phyloP scores from a whole-genome alignment of 495 filamentous ascomycete genomes.

The Pyrenopolyporus hunteri region DNA sequence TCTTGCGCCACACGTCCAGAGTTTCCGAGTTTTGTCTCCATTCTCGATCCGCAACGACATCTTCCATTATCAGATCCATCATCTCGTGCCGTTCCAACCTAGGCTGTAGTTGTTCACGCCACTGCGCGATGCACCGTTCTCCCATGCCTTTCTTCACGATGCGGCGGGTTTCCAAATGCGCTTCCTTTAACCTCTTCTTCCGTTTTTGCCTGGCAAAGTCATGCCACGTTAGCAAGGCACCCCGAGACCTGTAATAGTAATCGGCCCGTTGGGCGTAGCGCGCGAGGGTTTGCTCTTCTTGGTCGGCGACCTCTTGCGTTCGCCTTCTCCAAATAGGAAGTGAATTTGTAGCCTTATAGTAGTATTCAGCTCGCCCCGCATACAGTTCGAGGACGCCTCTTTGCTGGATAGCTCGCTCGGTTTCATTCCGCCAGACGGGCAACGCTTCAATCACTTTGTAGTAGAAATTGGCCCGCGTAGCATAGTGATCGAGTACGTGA shows the following conservation, averaged over 20 bases:
- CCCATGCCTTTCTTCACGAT: constrained; percentile 44
- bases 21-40: constrained; percentile 45
- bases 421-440: constrained; percentile 39
- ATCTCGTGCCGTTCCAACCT: constrained; percentile 32
- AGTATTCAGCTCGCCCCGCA: constrained; percentile 37
- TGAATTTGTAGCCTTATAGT: constrained; percentile 30
- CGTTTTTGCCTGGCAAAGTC: constrained; percentile 36
- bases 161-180: constrained; percentile 42
- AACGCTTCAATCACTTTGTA: constrained; percentile 33
- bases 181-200: constrained; percentile 39
- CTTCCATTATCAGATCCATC: constrained; percentile 29
- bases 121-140: constrained; percentile 38
- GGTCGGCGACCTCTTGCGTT: constrained; percentile 21
- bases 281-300: constrained; percentile 22
- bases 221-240: constrained; percentile 33
- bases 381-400: constrained; percentile 27
- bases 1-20: constrained; percentile 52
- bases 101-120: constrained; percentile 38
- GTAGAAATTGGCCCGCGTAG: constrained; percentile 38
- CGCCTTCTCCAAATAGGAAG: constrained; percentile 42
- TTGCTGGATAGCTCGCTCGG: constrained; percentile 23
- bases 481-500: constrained; percentile 31
- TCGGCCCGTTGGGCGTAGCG: constrained; percentile 35
- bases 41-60: constrained; percentile 33
- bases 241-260: constrained; percentile 39